Evolutionary conservation across 495 filamentous ascomycete species (phyloP), one percentile per base, ranked within the genome.

Genomic region (Aspergillus homomorphus): DNA sequence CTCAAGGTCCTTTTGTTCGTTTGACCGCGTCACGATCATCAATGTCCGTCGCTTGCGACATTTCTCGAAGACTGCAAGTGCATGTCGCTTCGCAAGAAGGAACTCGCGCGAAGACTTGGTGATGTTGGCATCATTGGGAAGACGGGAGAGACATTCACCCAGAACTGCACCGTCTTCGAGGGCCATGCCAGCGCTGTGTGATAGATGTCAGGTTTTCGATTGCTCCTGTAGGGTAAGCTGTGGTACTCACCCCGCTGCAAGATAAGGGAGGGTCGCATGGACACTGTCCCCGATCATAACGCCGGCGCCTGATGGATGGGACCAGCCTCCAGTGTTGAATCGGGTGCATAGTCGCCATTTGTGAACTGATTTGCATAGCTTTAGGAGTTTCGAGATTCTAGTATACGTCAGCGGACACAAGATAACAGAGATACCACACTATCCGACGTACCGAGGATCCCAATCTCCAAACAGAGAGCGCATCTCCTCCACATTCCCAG

Each of bases 401-500:
- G 18, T 2, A 19, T 0, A 2, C 28, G 23, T 52, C 21, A 52
- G 49, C 4, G 1, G 7, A 23, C 45, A 44, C 18, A 5, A 21
- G 2, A 33, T 15, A 21, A 12, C 1, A 3, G 8, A 62, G 20
- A 61, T 44, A 19, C 8, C 5, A 21, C 8, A 23, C 18, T n/a
- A 18, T 21, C 12, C 2, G 9, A 24, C 12, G 45, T 80, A 79
- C 60, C 73, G 71, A 51, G 77, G 75, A 65, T 83, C 80, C 85
- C 86, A 88, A 23, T 67, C 77, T 53, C 76, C 66, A 50, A 83
- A 89, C 23, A 85, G 64, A 0, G 74, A 73, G 60, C 80, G 73
- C 87, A 90, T 89, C 64, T 89, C 87, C 45, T 84, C 79, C 18
- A 87, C 72, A 54, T 83, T 81, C 0, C 84, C 86, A 52, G 51